Evolutionary conservation across 768 basidiomycete genomes (phyloP), one percentile per base, ranked within the genome.

Genomic region (Leucogyrophana mollusca): DNA sequence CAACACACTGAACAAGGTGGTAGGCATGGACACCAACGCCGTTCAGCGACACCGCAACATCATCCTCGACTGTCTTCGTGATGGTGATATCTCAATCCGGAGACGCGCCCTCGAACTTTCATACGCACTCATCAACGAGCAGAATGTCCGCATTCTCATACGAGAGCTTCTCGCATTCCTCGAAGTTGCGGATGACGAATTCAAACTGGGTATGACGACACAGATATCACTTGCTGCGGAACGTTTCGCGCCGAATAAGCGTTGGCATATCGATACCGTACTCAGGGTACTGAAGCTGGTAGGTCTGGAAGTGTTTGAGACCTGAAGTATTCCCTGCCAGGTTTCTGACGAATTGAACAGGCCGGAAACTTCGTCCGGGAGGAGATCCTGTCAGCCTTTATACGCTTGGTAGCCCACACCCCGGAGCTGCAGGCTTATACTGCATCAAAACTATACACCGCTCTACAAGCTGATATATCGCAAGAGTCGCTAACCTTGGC

Each of bases 241-340:
- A 67, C 77, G 94, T 36, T 98, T 91, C 61, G 95, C 95, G 1
- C 96, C 96, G 0, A 97, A 95, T 66, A 94, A 94, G 68, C 78
- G 96, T 53, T 99, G 95, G 95, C 96, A 99, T 63, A 99, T 99
- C 43, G 96, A 98, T 64, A 98, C 96, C 0, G 90, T 97, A 4
- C 69, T 99, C 39, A 80, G 96, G 22, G 90, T 93, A 2, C 67
- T 99, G 51, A 94, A 94, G 65, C 70, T 97, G 59, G 94, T 95
- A 49, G 47, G 86, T 73, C 3, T 7, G 13, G 27, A 7, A 30
- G 13, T 30, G 27, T 30, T 30, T 30, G 6, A 30, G 27, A 30
- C 7, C 27, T 30, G 27, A 30, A n/a, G n/a, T n/a, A 33, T 33
- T 9, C 16, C 13, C 4, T 24, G 22, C 42, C n/a, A n/a, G n/a